Percentiles rank a stretch among this genome's conserved stretches.
These are phyloP conservation scores for Fusarium setosum DNA, from an alignment of 2,329 filamentous ascomycete genomes.

Conservation along the genomic window DNA sequence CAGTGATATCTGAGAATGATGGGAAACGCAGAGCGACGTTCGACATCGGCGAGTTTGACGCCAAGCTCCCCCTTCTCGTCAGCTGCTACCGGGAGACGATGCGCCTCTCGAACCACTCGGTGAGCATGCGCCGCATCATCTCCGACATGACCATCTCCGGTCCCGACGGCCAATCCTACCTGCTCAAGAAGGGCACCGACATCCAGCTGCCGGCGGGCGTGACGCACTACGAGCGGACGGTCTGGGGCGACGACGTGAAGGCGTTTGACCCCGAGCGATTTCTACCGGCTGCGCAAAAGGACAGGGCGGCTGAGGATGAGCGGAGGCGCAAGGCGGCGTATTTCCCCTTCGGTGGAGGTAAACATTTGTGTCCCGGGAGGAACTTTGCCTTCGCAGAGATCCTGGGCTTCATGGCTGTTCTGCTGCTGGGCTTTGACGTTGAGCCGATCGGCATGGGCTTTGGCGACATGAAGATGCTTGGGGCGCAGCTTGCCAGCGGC, in stretches of 20 bases:
- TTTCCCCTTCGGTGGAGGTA: conserved; percentile 48
- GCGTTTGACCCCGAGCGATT: conserved; percentile 43
- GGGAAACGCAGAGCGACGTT: conserved; percentile 39
- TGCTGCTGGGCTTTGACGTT: conserved; percentile 48
- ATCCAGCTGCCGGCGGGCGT: conserved; percentile 43
- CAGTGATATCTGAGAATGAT: neutral
- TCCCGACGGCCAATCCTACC: conserved; percentile 37
- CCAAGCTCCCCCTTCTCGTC: conserved; percentile 55
- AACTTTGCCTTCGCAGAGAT: conserved; percentile 50
- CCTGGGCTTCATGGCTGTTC: conserved; percentile 42
- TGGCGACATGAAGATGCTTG: conserved; percentile 28
- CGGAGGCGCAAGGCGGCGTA: conserved; percentile 37
- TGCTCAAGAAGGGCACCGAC: conserved; percentile 46
- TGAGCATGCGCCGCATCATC: conserved; percentile 54
- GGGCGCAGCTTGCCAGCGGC: conserved; percentile 28
- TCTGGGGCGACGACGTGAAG: conserved; percentile 40
- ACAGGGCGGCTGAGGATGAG: conserved; percentile 12
- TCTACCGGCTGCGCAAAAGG: conserved; percentile 5
- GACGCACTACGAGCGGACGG: conserved; percentile 30
- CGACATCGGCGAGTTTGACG: conserved; percentile 51
- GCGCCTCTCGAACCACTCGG: conserved; percentile 52
- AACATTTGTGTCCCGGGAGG: conserved; percentile 48
- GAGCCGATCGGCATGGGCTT: conserved; percentile 29
- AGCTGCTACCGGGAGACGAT: conserved; percentile 59
- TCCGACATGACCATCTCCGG: conserved; percentile 52